A percentile compares a stretch with the other conserved stretches of the same genome.
Conservation (phyloP, 805 yeast species). For the Candida anglica region DNA sequence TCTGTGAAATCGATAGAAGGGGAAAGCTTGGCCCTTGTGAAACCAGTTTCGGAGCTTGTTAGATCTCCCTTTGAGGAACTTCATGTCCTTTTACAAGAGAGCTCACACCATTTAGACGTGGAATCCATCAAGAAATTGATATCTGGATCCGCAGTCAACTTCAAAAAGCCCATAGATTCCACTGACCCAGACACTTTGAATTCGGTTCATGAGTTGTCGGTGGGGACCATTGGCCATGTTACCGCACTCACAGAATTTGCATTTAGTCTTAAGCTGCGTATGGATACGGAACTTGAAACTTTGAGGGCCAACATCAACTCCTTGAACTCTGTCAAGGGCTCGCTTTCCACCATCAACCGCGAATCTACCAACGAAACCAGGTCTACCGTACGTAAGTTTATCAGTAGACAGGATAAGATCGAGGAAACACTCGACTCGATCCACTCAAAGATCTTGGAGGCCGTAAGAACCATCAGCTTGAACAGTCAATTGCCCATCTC, state of each 20-base stretch:
- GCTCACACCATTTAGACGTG: too few relatives aligned
- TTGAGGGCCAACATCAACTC: not conserved
- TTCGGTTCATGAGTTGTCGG: not conserved
- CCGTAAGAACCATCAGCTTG: slow-evolving; percentile 19
- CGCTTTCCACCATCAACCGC: too few relatives aligned
- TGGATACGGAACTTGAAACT: not conserved
- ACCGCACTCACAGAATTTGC: slow-evolving; percentile 2
- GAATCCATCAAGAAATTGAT: too few relatives aligned
- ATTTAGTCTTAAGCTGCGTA: slow-evolving; percentile 1
- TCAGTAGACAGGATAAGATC: slow-evolving; percentile 17
- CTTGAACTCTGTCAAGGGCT: not conserved
- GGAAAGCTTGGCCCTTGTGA: too few relatives aligned
- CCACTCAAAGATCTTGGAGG: slow-evolving; percentile 16
- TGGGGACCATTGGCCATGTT: not conserved
- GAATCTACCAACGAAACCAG: slow-evolving; percentile 5
- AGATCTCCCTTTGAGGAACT: slow-evolving; percentile 1
- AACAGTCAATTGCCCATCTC: slow-evolving; percentile 27
- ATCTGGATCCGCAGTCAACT: not conserved
- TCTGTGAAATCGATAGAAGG: too few relatives aligned
- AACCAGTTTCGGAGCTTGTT: not conserved
- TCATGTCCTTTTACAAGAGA: too few relatives aligned
- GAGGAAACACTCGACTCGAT: slow-evolving; percentile 14
- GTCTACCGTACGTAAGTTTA: slow-evolving; percentile 10
- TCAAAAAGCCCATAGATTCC: slow-evolving; percentile 1
- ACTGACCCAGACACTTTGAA: not conserved